Conservation (phyloP, 2,329 filamentous ascomycete genomes). For the Neopestalotiopsis clavispora region DNA sequence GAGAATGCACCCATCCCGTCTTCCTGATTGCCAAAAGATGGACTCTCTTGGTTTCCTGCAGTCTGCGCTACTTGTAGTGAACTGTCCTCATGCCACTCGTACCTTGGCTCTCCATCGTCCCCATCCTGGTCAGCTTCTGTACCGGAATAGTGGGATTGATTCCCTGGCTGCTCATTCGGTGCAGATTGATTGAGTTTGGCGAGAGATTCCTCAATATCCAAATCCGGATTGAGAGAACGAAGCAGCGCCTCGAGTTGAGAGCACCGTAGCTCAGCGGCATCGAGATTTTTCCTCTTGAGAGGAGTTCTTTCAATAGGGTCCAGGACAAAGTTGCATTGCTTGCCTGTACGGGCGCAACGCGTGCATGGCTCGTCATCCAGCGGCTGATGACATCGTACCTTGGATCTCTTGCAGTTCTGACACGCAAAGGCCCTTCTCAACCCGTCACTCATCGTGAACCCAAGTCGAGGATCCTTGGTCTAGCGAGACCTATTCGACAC, state of each 20-base stretch:
- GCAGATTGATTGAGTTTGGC: constrained; percentile 10
- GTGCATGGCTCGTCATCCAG: constrained; percentile 27
- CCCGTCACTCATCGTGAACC: not conserved
- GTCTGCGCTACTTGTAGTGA: not conserved
- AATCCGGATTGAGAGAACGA: constrained; percentile 30
- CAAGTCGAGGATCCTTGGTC: no score
- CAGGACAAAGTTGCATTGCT: constrained; percentile 36
- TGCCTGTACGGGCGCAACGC: constrained; percentile 35
- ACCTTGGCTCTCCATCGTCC: constrained; percentile 16
- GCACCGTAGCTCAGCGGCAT: constrained; percentile 35
- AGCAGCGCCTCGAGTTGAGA: constrained; percentile 33
- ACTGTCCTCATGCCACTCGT: constrained; percentile 28
- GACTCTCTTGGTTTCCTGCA: constrained; percentile 17
- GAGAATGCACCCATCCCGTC: constrained; percentile 33
- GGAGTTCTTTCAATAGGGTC: constrained; percentile 39
- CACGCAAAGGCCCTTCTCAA: constrained; percentile 18
- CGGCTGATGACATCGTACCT: constrained; percentile 25
- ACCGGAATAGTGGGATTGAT: not conserved
- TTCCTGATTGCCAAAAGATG: constrained; percentile 16
- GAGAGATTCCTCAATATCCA: constrained; percentile 31
- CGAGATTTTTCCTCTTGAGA: constrained; percentile 40
- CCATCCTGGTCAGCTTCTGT: constrained; percentile 17
- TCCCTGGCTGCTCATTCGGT: constrained; percentile 1
- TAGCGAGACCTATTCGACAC: no score
- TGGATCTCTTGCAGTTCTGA: constrained; percentile 29